Conservation (phyloP, 495 filamentous ascomycete species). For the Glutinoglossum americanum region DNA sequence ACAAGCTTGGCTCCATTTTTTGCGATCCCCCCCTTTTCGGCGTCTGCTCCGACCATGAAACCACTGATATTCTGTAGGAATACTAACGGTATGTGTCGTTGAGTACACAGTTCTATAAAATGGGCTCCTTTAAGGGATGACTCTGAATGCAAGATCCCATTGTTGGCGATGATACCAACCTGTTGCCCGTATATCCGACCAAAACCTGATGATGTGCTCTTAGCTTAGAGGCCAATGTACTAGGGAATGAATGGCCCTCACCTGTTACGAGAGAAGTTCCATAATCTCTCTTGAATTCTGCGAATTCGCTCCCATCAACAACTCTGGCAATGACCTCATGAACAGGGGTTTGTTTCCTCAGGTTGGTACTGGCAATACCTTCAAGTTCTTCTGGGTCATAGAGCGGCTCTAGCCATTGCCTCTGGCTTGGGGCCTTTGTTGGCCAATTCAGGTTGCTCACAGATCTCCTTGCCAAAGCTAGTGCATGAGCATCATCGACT, state of each 20-base stretch:
- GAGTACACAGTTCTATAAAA: slow-evolving; percentile 92
- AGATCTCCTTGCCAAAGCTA: slow-evolving; percentile 67
- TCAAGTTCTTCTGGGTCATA: slow-evolving; percentile 63
- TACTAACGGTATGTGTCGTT: slow-evolving; percentile 71
- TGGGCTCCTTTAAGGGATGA: slow-evolving; percentile 86
- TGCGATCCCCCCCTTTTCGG: slow-evolving; percentile 84
- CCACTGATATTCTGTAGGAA: slow-evolving; percentile 95
- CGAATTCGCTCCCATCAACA: slow-evolving; percentile 74
- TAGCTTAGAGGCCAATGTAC: not conserved
- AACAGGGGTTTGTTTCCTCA: slow-evolving; percentile 60
- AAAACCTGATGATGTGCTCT: slow-evolving; percentile 33
- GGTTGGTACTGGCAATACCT: slow-evolving; percentile 76
- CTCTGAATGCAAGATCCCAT: slow-evolving; percentile 89
- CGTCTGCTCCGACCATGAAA: slow-evolving; percentile 92
- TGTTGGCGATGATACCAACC: slow-evolving; percentile 89
- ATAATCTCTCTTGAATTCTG: slow-evolving; percentile 90
- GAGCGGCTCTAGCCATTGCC: slow-evolving; percentile 40
- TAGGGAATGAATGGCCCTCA: slow-evolving; percentile 2
- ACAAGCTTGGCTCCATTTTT: slow-evolving; percentile 97
- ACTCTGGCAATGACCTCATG: slow-evolving; percentile 88
- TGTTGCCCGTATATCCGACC: slow-evolving; percentile 75
- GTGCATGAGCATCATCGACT: slow-evolving; percentile 80
- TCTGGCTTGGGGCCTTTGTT: not conserved
- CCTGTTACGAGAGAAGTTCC: slow-evolving; percentile 71
- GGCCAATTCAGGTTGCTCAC: slow-evolving; percentile 82